phyloP scores from a whole-genome alignment of 345 rosid genomes.

The Moricandia moricandioides region DNA sequence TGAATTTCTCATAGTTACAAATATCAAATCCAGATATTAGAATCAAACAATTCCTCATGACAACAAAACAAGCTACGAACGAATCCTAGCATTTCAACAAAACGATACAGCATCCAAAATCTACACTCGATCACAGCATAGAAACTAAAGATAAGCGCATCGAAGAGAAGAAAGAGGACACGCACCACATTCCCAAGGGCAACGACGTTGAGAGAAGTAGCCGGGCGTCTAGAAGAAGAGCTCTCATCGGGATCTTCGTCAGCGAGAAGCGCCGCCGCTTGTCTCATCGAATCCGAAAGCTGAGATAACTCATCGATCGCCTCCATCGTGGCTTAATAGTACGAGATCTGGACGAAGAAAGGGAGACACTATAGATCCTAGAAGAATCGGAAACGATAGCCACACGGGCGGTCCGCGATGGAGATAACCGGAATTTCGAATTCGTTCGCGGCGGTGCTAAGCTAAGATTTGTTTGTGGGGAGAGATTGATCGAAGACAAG shows the following conservation, averaged over 20 bases:
- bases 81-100: background rate
- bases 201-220: slow-evolving; percentile 80
- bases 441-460: slow-evolving; percentile 10
- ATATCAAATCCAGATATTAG: slow-evolving; percentile 5
- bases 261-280: slow-evolving; percentile 83
- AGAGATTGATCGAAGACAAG: slow-evolving; percentile 15
- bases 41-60: background rate
- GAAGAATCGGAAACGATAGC: slow-evolving; percentile 8
- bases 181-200: slow-evolving; percentile 90
- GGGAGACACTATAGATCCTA: slow-evolving; percentile 25
- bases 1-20: background rate
- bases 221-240: slow-evolving; percentile 58
- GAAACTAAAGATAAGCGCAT: background rate
- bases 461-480: slow-evolving; percentile 8
- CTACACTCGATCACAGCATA: slow-evolving; percentile 13
- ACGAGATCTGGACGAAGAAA: slow-evolving; percentile 32
- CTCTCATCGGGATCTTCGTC: slow-evolving; percentile 83
- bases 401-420: slow-evolving; percentile 6
- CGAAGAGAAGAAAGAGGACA: slow-evolving; percentile 14
- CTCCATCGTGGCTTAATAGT: slow-evolving; percentile 53
- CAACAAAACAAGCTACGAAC: no score
- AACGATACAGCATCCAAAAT: slow-evolving; percentile 19
- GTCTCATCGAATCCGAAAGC: slow-evolving; percentile 90
- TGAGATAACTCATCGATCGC: slow-evolving; percentile 88
- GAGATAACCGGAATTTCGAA: slow-evolving; percentile 18